Base-by-base conservation (phyloP, 208 protist genomes). In the Acanthamoeba lugdunensis region DNA sequence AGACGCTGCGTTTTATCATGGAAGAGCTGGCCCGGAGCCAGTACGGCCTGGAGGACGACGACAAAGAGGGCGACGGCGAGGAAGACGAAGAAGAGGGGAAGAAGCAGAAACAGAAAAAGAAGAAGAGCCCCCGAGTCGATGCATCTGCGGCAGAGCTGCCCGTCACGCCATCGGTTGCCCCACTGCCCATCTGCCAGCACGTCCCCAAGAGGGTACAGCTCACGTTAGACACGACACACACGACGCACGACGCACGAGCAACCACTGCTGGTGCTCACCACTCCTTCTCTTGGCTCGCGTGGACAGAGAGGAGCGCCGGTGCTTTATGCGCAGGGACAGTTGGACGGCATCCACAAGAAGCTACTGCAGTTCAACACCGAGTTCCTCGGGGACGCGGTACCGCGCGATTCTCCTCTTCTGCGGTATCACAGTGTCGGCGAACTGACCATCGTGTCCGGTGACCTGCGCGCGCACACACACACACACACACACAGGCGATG, bases 261-360 rank as follows among this genome's bases (percentile, higher is more conserved):
- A 25, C 54, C 54, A 61, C 14, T 61, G 54, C 54, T 69, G 8
- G 16, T n/a, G 16, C 63, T 69, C 25, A 21, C 52, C 54, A 61
- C 54, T 61, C 54, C 8, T 61, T 61, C 13, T 61, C 13, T 16
- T 61, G 54, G 54, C 18, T 23, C 54, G 21, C 21, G 21, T 13
- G 21, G 9, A 25, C 30, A 89, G 81, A 28, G 81, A 89, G 81
- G 81, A 11, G 81, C 81, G 11, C 87, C 87, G n/a, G 87, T 92
- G 18, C 61, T 92, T 3, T 92, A 92, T 28, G 28, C 30, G 33
- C 87, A 92, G 41, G 87, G 87, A 21, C 87, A 92, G 21, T 23
- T 77, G 37, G 87, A 67, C 77, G 87, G 87, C 33, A 92, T 92
- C n/a, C 28, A 61, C 33, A 92, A 92, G 61, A 92, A 92, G 63